phyloP scores from a whole-genome alignment of 2,329 filamentous ascomycete genomes.

The Xylariaceae sp. region DNA sequence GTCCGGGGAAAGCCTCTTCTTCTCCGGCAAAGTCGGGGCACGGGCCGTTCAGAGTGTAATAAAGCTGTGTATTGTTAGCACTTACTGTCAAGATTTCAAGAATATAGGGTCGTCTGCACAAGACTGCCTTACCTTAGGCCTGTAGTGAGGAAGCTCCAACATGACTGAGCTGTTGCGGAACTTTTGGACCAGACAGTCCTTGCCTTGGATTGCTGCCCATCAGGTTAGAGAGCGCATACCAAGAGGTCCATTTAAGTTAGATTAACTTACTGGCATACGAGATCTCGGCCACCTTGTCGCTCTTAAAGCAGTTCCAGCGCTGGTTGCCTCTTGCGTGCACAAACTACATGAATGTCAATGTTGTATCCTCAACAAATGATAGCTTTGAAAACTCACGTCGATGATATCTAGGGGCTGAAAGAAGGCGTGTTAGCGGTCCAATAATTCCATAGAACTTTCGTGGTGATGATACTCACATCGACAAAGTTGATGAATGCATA shows the following conservation, averaged over 20 bases:
- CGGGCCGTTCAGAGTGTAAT: conserved; percentile 46
- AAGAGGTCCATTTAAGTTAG: conserved; percentile 16
- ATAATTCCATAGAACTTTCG: conserved; percentile 14
- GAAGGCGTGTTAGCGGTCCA: conserved; percentile 44
- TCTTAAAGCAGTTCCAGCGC: conserved; percentile 75
- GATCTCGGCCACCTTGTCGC: conserved; percentile 79
- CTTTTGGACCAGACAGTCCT: conserved; percentile 85
- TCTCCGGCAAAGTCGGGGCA: conserved; percentile 54
- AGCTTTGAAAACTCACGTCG: conserved; percentile 43
- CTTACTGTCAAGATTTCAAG: neutral
- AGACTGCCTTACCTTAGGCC: conserved; percentile 63
- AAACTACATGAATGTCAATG: conserved; percentile 48
- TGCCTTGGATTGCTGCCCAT: conserved; percentile 74
- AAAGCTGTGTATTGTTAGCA: conserved; percentile 39
- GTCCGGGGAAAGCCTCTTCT: conserved; percentile 69
- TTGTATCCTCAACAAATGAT: neutral
- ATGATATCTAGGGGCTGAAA: conserved; percentile 66
- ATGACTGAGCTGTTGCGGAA: conserved; percentile 97
- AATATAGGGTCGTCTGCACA: neutral
- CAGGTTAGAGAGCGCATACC: conserved; percentile 25
- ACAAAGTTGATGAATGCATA: conserved; percentile 97
- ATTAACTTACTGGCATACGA: conserved; percentile 80
- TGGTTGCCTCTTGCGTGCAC: conserved; percentile 65
- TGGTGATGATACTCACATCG: conserved; percentile 50
- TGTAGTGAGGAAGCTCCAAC: conserved; percentile 74